phyloP scores from a whole-genome alignment of 2,329 filamentous ascomycete genomes.

The Pseudopithomyces maydicus region DNA sequence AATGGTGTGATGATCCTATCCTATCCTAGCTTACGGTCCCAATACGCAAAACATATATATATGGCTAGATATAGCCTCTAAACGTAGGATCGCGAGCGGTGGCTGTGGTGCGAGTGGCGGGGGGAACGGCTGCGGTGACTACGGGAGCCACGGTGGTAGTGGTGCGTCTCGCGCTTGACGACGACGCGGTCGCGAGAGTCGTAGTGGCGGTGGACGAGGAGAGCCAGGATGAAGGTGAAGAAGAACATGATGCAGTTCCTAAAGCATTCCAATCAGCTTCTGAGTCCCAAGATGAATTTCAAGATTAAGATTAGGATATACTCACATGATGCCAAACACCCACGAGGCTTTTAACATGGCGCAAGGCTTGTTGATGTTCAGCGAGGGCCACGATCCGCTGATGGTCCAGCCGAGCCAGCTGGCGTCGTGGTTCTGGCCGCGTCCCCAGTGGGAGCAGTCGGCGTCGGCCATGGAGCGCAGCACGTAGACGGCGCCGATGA shows the following conservation, averaged over 20 bases:
- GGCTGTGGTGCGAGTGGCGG: slow-evolving; percentile 45
- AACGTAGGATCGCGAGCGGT: slow-evolving; percentile 40
- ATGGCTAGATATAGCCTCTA: no score
- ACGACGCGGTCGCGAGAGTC: slow-evolving; percentile 55
- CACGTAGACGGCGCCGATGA: slow-evolving; percentile 65
- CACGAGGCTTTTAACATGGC: slow-evolving; percentile 91
- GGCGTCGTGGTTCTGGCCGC: slow-evolving; percentile 56
- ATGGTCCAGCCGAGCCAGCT: slow-evolving; percentile 65
- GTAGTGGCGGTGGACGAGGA: slow-evolving; percentile 57
- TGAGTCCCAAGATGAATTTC: no score
- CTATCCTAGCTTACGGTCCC: no score
- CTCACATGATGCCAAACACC: slow-evolving; percentile 85
- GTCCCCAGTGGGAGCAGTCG: slow-evolving; percentile 68
- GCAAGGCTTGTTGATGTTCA: slow-evolving; percentile 75
- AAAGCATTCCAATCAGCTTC: neutral
- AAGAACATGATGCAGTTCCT: slow-evolving; percentile 48
- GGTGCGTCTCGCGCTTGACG: slow-evolving; percentile 58
- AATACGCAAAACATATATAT: no score
- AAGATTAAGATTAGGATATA: slow-evolving; percentile 7
- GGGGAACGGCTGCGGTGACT: slow-evolving; percentile 45
- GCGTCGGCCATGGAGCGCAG: slow-evolving; percentile 62
- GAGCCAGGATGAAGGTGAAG: slow-evolving; percentile 61
- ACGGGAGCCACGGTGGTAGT: slow-evolving; percentile 50
- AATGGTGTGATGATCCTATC: no score
- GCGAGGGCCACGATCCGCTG: slow-evolving; percentile 52